phyloP scores from a whole-genome alignment of 176 grass and related monocot species.

The Lolium perenne region DNA sequence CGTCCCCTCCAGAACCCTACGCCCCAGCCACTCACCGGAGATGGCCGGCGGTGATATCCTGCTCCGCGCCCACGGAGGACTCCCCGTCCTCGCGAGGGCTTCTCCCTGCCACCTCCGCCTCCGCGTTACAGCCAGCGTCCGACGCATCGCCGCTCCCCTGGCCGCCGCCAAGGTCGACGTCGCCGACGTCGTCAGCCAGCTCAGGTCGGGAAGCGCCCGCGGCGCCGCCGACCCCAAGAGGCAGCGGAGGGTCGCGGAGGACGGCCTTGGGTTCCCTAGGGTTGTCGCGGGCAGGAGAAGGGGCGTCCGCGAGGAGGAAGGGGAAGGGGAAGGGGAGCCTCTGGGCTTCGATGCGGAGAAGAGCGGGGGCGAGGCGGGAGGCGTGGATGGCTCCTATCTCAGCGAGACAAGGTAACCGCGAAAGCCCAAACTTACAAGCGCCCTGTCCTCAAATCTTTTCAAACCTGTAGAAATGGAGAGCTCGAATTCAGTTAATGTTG shows the following conservation, averaged over 20 bases:
- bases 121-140: conserved; percentile 27
- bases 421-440: background rate
- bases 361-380: conserved; percentile 25
- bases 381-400: conserved; percentile 73
- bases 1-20: conserved; percentile 41
- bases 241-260: conserved; percentile 44
- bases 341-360: conserved; percentile 20
- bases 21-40: conserved; percentile 20
- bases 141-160: conserved; percentile 35
- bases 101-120: conserved; percentile 63
- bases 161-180: conserved; percentile 49
- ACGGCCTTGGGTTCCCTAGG: conserved; percentile 33
- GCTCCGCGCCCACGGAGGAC: conserved; percentile 42
- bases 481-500: background rate
- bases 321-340: conserved; percentile 29
- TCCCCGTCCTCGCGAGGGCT: conserved; percentile 50
- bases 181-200: conserved; percentile 41
- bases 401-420: conserved; percentile 76
- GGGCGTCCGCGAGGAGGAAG: conserved; percentile 27
- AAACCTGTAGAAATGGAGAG: background rate
- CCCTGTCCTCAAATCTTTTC: background rate
- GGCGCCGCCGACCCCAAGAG: conserved; percentile 32
- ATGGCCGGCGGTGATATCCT: conserved; percentile 62
- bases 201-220: conserved; percentile 26
- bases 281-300: conserved; percentile 39